A percentile compares a stretch with the other conserved stretches of the same genome.
Evolutionary conservation across 78 protist genomes (phyloP).

Genomic region (Guillardia theta): DNA sequence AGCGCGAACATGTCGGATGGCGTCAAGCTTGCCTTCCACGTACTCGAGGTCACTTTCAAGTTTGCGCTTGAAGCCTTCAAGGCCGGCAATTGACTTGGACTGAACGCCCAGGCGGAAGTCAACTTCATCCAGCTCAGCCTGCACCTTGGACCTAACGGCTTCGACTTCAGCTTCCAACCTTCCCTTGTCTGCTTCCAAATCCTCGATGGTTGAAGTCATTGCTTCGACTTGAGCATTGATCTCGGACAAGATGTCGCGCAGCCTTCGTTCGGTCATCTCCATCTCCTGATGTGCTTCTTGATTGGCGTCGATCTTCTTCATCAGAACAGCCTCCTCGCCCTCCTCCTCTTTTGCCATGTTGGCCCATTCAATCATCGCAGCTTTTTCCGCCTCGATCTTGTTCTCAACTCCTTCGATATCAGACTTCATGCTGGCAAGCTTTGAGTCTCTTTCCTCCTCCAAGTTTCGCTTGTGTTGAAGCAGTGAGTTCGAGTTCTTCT

Average conservation of each 20-base stretch:
- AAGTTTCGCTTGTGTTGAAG: background rate
- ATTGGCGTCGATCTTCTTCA: background rate
- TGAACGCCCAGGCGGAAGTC: conserved; percentile 2
- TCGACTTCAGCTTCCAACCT: background rate
- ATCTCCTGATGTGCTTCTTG: conserved; percentile 18
- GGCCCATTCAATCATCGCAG: background rate
- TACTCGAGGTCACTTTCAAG: conserved; percentile 18
- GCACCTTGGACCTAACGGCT: background rate
- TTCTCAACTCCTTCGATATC: background rate
- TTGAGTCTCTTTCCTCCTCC: background rate
- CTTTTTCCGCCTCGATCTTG: conserved; percentile 10
- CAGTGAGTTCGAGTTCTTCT: background rate
- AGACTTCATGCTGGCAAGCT: background rate
- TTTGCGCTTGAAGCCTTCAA: background rate
- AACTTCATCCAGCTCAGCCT: background rate
- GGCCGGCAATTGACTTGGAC: background rate
- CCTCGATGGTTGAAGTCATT: conserved; percentile 3
- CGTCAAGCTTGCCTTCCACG: conserved; percentile 28
- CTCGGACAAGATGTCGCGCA: background rate
- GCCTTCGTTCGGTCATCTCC: conserved; percentile 2
- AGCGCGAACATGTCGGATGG: background rate
- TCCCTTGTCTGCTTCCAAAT: background rate
- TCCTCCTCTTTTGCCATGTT: background rate
- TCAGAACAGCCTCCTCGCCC: background rate
- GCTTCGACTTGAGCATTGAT: background rate